Conservation (phyloP, 1,284 basidiomycete species). For the Ganoderma sinense region DNA sequence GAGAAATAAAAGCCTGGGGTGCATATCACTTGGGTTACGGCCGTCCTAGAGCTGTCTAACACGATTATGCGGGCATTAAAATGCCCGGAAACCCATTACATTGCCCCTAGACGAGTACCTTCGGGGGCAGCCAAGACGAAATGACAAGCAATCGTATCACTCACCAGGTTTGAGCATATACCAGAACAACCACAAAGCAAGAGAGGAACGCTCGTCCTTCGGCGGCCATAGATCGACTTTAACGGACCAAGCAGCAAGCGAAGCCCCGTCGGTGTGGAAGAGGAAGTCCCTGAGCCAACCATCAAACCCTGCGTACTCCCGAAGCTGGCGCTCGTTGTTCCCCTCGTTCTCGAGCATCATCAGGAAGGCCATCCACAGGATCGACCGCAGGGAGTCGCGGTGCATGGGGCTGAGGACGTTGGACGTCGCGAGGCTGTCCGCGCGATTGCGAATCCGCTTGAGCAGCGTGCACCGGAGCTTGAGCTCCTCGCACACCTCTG, state of each 20-base stretch:
- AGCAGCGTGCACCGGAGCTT: conserved; percentile 59
- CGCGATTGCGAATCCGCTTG: conserved; percentile 55
- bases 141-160: conserved; percentile 41
- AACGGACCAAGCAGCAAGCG: conserved; percentile 39
- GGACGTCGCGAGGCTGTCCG: conserved; percentile 41
- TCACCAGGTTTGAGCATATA: conserved; percentile 66
- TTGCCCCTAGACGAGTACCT: neutral
- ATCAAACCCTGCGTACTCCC: conserved; percentile 46
- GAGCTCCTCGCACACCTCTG: conserved; percentile 47
- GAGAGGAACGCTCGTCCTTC: conserved; percentile 42
- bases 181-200: conserved; percentile 52
- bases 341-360: conserved; percentile 68
- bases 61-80: neutral
- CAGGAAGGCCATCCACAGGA: conserved; percentile 58
- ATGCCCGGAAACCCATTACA: too few relatives aligned
- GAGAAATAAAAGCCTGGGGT: neutral
- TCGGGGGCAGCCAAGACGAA: too few relatives aligned
- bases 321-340: conserved; percentile 54
- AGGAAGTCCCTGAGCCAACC: conserved; percentile 48
- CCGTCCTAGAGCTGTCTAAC: neutral
- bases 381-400: conserved; percentile 42
- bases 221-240: conserved; percentile 43
- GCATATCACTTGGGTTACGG: neutral
- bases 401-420: conserved; percentile 28
- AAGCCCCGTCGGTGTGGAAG: conserved; percentile 45